Evolutionary conservation across 345 rosid genomes (phyloP).

Genomic region (Gynandropsis gynandra): DNA sequence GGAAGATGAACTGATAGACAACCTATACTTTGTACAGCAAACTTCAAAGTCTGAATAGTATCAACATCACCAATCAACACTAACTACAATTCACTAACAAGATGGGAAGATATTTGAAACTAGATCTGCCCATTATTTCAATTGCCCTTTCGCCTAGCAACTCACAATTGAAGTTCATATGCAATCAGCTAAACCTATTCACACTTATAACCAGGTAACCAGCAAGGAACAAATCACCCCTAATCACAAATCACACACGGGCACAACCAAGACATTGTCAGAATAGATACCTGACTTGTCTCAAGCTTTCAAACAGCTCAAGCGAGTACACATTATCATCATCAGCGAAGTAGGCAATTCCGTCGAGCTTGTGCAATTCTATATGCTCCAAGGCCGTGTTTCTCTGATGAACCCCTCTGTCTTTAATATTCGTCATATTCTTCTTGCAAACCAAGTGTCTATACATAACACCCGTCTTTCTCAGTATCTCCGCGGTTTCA

Average conservation of each 20-base stretch:
- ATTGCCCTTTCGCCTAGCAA: too few species aligned
- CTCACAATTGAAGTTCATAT: neutral
- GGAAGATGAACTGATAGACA: neutral
- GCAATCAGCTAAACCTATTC: neutral
- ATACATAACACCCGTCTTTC: conserved; percentile 81
- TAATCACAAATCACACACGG: neutral
- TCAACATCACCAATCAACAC: conserved; percentile 10
- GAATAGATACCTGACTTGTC: conserved; percentile 51
- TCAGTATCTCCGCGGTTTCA: conserved; percentile 77
- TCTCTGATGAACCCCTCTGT: conserved; percentile 68
- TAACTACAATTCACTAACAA: neutral
- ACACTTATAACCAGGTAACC: conserved; percentile 9
- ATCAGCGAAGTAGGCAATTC: conserved; percentile 78
- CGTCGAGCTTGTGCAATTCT: conserved; percentile 70
- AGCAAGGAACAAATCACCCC: neutral
- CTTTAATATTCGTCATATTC: conserved; percentile 52
- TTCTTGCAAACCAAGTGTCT: conserved; percentile 59
- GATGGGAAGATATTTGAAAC: neutral
- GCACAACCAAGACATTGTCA: neutral
- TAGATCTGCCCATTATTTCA: too few species aligned
- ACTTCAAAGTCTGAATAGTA: neutral
- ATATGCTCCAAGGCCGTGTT: conserved; percentile 76
- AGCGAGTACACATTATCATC: conserved; percentile 74
- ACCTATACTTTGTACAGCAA: neutral
- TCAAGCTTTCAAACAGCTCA: conserved; percentile 61